Base-by-base conservation (phyloP, 2,329 filamentous ascomycete species). In the Paramyrothecium roridum region DNA sequence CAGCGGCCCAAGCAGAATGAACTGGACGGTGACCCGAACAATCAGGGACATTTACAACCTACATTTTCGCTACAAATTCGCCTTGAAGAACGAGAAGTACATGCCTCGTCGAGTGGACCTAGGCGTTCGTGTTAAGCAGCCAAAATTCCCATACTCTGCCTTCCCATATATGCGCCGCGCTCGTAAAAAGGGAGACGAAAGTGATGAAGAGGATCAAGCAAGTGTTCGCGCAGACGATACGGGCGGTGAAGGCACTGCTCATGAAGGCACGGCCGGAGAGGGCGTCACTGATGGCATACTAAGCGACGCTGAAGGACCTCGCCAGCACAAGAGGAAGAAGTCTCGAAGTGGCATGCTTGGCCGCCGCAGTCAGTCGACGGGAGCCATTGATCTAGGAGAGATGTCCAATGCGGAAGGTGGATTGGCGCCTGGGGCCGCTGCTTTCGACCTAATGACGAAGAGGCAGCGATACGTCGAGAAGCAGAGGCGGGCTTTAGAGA, bases 1-100 rank as follows among this genome's bases (percentile, higher is more conserved):
- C 16, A 98, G 90, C 68, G 96, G 95, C 1, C 85, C 95, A 54
- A 97, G 93, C 54, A 84, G 95, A 55, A 98, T 99, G 96, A 91
- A 90, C 67, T 99, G 95, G 95, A 88, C 90, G 19, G 90, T 99
- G 56, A 87, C 91, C 65, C 84, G 95, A 53, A 93, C 91, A 11
- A 83, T 98, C 43, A 82, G 86, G 63, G 95, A 99, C 68, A 96
- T 99, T 63, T 85, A 91, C 63, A 96, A 97, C 64, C 78, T 99
- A 37, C 95, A 99, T 73, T 80, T 92, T 66, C 93, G 96, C 64
- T 99, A 98, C 80, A 96, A 95, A 69, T 80, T 96, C 53, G 88
- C 93, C 56, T 84, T 90, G 56, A 87, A 89, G 57, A 93, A 91
- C 57, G 90, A 96, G 61, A 91, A 90, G 62, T 90, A 93, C 61